A percentile compares a stretch with the other conserved stretches of the same genome.
Conservation (phyloP, 1,139 yeast genomes). For the Hyphopichia burtonii region DNA sequence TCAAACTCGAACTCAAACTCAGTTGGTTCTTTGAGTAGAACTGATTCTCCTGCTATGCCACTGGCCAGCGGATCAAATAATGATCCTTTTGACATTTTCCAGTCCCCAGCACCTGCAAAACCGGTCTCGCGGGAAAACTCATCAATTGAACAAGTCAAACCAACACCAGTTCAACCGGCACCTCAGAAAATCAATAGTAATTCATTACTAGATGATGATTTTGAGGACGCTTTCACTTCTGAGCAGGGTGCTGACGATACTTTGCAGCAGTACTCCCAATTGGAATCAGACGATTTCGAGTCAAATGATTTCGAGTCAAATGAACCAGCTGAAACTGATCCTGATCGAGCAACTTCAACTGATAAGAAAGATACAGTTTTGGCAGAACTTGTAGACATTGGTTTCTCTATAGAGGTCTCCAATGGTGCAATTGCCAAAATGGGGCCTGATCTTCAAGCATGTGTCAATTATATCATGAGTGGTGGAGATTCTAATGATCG, state of each 20-base stretch:
- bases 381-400: slow-evolving; percentile 78
- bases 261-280: background rate
- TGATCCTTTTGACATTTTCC: slow-evolving; percentile 10
- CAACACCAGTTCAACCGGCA: slow-evolving; percentile 6
- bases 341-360: background rate
- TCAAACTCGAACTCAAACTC: slow-evolving; percentile 11
- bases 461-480: slow-evolving; percentile 68
- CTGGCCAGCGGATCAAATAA: background rate
- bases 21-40: background rate
- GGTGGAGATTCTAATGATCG: slow-evolving; percentile 17
- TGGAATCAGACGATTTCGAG: too few relatives aligned
- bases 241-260: slow-evolving; percentile 6
- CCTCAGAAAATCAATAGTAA: background rate
- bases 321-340: background rate
- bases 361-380: slow-evolving; percentile 47
- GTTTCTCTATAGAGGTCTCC: slow-evolving; percentile 65
- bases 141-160: slow-evolving; percentile 3
- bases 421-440: slow-evolving; percentile 54
- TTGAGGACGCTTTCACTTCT: slow-evolving; percentile 35
- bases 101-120: background rate
- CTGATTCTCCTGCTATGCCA: background rate
- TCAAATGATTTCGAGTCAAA: too few relatives aligned
- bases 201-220: slow-evolving; percentile 42
- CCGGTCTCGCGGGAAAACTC: slow-evolving; percentile 1
- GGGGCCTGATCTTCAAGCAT: slow-evolving; percentile 64